Percentiles rank a stretch among this genome's conserved stretches.
phyloP scores from a whole-genome alignment of 176 grass and related monocot genomes.

The Stipa capillata region DNA sequence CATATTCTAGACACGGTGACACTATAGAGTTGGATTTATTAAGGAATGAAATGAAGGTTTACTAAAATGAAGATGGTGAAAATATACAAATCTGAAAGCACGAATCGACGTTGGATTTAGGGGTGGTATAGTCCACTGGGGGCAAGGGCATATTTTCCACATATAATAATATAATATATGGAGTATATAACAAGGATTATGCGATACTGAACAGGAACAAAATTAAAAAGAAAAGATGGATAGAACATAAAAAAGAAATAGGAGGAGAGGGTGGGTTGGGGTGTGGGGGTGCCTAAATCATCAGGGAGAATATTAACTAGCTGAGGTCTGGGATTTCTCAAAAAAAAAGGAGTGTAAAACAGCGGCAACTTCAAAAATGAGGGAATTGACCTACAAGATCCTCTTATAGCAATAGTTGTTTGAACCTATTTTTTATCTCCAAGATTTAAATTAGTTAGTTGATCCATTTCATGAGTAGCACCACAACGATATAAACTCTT shows the following conservation, averaged over 20 bases:
- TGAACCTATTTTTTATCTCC: neutral
- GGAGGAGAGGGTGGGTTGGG: too few relatives aligned
- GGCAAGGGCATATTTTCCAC: too few relatives aligned
- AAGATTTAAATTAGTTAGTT: neutral
- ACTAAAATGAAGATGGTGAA: too few relatives aligned
- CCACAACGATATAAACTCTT: neutral
- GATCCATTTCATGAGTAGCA: neutral
- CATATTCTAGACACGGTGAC: too few relatives aligned
- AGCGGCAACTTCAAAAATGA: neutral
- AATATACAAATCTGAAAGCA: too few relatives aligned
- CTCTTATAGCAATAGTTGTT: neutral
- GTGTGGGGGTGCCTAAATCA: too few relatives aligned
- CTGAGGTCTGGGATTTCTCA: neutral
- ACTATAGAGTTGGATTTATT: too few relatives aligned
- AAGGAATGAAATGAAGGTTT: too few relatives aligned
- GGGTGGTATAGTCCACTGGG: too few relatives aligned
- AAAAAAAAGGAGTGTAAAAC: neutral
- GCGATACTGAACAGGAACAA: neutral
- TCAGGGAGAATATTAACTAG: too few relatives aligned
- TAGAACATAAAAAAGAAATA: neutral
- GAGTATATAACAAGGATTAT: neutral
- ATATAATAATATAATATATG: too few relatives aligned
- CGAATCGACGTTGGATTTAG: too few relatives aligned
- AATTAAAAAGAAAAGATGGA: neutral
- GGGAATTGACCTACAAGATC: neutral